phyloP scores from a whole-genome alignment of 768 basidiomycete genomes.

The Tephrocybe sp. region DNA sequence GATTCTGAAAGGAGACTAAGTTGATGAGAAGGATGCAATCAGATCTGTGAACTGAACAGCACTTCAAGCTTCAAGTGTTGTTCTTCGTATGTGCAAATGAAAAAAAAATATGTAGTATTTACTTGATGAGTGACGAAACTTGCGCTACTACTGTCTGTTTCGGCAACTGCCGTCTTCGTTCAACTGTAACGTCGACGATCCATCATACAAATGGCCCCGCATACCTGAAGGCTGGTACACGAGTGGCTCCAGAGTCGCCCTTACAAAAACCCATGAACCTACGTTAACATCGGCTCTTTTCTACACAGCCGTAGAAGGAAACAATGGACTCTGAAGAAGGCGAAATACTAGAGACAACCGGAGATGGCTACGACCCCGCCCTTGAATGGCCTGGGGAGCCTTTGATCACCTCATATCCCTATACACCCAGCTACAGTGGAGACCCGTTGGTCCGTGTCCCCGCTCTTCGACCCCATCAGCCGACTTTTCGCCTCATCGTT shows the following conservation, averaged over 20 bases:
- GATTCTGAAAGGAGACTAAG: no score
- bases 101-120: no score
- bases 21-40: no score
- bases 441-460: constrained; percentile 6
- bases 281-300: constrained; percentile 5
- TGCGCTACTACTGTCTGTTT: no score
- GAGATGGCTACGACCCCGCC: constrained; percentile 45
- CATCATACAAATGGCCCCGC: constrained; percentile 2
- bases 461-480: constrained; percentile 24
- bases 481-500: constrained; percentile 51
- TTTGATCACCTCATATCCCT: constrained; percentile 3
- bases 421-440: constrained; percentile 6
- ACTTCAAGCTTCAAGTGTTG: no score
- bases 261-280: constrained; percentile 2
- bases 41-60: no score
- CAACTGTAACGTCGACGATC: not conserved
- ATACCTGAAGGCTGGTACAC: constrained; percentile 8
- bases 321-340: constrained; percentile 28
- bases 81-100: no score
- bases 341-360: constrained; percentile 24
- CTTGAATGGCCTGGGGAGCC: constrained; percentile 61
- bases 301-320: constrained; percentile 5
- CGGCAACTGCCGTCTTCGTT: constrained; percentile 11
- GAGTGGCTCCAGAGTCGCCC: constrained; percentile 1
- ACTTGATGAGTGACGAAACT: no score